phyloP scores from a whole-genome alignment of 306 rosid genomes.

The Carpinus viminea region DNA sequence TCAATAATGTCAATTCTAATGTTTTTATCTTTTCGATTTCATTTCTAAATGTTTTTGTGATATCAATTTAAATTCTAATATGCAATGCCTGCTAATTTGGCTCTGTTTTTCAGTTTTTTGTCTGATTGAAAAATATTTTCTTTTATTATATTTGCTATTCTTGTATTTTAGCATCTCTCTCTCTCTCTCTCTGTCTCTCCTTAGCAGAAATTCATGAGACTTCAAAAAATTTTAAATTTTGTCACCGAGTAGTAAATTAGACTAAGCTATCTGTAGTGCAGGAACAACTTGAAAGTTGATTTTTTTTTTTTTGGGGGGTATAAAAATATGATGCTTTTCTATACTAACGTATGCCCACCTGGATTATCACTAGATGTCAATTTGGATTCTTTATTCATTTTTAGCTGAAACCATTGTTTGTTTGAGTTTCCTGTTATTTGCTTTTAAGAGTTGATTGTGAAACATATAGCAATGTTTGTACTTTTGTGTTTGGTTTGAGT shows the following conservation, averaged over 20 bases:
- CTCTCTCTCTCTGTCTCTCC: neutral
- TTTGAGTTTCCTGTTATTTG: neutral
- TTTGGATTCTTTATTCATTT: neutral
- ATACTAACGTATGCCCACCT: neutral
- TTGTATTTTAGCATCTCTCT: neutral
- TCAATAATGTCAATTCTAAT: neutral
- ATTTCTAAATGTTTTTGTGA: conserved; percentile 10
- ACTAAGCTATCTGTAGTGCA: neutral
- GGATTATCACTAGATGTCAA: neutral
- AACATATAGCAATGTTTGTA: neutral
- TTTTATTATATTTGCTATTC: no score
- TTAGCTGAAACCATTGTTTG: neutral
- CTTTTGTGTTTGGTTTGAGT: neutral
- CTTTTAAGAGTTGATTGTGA: neutral
- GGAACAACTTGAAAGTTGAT: neutral
- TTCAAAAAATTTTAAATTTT: neutral
- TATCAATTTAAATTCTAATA: neutral
- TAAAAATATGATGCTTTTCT: neutral
- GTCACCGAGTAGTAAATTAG: conserved; percentile 5
- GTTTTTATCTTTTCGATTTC: neutral
- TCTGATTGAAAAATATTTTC: no score
- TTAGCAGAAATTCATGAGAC: neutral
- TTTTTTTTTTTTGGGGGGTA: neutral
- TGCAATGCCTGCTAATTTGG: neutral
- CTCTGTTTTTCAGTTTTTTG: no score